phyloP scores from a whole-genome alignment of 805 yeast genomes.

The Limtongia smithiae region DNA sequence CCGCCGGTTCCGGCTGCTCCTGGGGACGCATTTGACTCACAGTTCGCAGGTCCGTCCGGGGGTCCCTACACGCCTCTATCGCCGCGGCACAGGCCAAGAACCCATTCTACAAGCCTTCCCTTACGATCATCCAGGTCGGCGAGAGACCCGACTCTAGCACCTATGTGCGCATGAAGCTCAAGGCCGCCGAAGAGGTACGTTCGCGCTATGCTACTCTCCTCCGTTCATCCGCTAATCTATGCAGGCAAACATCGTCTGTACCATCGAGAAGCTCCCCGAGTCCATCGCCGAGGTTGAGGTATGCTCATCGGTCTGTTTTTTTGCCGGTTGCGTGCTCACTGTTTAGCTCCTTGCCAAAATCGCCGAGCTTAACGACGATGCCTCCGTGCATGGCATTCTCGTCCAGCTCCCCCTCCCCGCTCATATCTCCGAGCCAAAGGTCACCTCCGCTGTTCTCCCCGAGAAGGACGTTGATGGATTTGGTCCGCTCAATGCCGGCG shows the following conservation, averaged over 20 bases:
- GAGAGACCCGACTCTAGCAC: conserved; percentile 84
- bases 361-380: conserved; percentile 65
- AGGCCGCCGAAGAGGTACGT: conserved; percentile 66
- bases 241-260: conserved; percentile 65
- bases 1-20: not conserved
- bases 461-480: conserved; percentile 95
- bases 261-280: conserved; percentile 61
- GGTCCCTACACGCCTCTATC: conserved; percentile 51
- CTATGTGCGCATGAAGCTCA: conserved; percentile 85
- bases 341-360: conserved; percentile 49
- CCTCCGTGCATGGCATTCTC: conserved; percentile 76
- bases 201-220: not conserved
- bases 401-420: conserved; percentile 88
- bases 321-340: not conserved
- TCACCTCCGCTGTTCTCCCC: conserved; percentile 77
- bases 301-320: not conserved
- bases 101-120: conserved; percentile 63
- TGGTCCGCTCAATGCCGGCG: conserved; percentile 84
- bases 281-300: conserved; percentile 57
- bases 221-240: not conserved
- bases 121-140: conserved; percentile 88
- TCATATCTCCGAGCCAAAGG: conserved; percentile 68
- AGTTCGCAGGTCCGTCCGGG: conserved; percentile 42
- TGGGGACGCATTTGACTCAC: not conserved
- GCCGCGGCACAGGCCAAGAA: conserved; percentile 41